Base-by-base conservation (phyloP, 2,329 filamentous ascomycete genomes). In the Xylaria sp. region DNA sequence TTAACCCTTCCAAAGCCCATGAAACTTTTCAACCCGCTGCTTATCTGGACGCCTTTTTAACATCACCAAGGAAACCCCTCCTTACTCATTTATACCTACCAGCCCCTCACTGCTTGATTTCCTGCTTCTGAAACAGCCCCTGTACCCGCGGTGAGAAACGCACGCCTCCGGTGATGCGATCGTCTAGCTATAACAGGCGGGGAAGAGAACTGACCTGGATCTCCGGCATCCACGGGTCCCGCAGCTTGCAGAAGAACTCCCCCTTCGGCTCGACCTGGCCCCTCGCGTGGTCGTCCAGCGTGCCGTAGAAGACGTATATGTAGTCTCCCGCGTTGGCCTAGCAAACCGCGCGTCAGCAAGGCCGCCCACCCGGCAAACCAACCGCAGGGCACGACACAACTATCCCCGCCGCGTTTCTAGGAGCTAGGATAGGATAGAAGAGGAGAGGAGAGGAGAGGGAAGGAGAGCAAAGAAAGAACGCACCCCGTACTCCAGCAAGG, bases 401-500 rank as follows among this genome's bases (percentile, higher is more conserved):
- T n/a, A n/a, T n/a, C n/a, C n/a, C n/a, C n/a, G n/a, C n/a, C n/a
- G n/a, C n/a, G n/a, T n/a, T n/a, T n/a, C n/a, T n/a, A n/a, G n/a
- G n/a, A n/a, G n/a, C n/a, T n/a, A n/a, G n/a, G n/a, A n/a, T n/a
- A n/a, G n/a, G n/a, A n/a, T n/a, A n/a, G n/a, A n/a, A n/a, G n/a
- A n/a, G n/a, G n/a, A n/a, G n/a, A n/a, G n/a, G n/a, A 29, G 13
- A 37, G 20, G 9, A 37, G 7, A 39, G 29, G 20, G 9, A 21
- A 13, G 11, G 21, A 20, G n/a, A n/a, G n/a, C n/a, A n/a, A n/a
- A n/a, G n/a, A n/a, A n/a, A n/a, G n/a, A n/a, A 66, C 74, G 47
- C 61, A 78, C 77, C 29, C 79, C 79, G 58, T 79, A 82, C 62
- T 83, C 80, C 20, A 80, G 65, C 45, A 83, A 72, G 38, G 74